These are phyloP conservation scores for Discostella pseudostelligera DNA, from an alignment of 108 stramenopile genomes.

Conservation along the genomic window DNA sequence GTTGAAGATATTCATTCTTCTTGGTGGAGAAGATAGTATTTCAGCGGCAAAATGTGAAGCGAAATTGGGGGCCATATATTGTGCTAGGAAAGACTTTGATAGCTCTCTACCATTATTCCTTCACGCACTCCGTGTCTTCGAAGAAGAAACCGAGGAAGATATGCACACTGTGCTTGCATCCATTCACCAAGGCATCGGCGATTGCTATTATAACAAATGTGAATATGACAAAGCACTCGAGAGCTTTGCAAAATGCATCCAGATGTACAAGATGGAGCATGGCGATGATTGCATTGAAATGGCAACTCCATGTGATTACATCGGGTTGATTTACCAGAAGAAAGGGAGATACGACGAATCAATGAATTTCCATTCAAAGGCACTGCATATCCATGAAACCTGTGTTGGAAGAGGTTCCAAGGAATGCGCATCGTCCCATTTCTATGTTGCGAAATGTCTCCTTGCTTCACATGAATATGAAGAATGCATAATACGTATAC, in stretches of 20 bases:
- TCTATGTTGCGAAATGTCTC: conserved; percentile 22
- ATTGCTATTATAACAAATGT: conserved; percentile 33
- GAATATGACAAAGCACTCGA: conserved; percentile 41
- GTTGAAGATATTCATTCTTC: conserved; percentile 21
- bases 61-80: conserved; percentile 26
- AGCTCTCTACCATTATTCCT: conserved; percentile 22
- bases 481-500: conserved; percentile 19
- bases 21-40: conserved; percentile 29
- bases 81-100: conserved; percentile 27
- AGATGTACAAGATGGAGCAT: conserved; percentile 28
- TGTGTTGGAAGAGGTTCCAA: conserved; percentile 17
- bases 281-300: conserved; percentile 35
- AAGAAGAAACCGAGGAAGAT: conserved; percentile 23
- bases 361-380: conserved; percentile 39
- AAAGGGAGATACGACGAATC: conserved; percentile 26
- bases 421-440: conserved; percentile 11
- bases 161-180: conserved; percentile 29
- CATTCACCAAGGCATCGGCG: conserved; percentile 38
- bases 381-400: conserved; percentile 31
- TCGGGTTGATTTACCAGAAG: conserved; percentile 42
- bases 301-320: conserved; percentile 31
- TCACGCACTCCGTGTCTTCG: conserved; percentile 36
- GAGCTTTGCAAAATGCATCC: conserved; percentile 33
- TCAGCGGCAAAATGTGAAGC: conserved; percentile 30
- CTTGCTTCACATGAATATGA: conserved; percentile 24